phyloP scores from a whole-genome alignment of 768 basidiomycete species.

The Hemileccinum impolitum region DNA sequence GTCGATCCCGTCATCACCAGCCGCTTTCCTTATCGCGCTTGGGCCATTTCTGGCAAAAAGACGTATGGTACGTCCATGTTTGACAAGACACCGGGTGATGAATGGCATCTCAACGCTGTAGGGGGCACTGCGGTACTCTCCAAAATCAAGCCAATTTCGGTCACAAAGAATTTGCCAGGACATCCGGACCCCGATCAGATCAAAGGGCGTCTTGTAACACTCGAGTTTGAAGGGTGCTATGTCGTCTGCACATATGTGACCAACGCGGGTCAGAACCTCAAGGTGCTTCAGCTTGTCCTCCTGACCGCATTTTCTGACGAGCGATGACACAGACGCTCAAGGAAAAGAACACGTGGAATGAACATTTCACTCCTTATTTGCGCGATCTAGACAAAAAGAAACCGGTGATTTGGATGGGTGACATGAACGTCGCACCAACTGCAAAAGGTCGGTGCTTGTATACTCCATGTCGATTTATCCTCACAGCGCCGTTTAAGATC shows the following conservation, averaged over 20 bases:
- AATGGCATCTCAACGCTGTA: constrained; percentile 26
- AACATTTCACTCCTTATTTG: constrained; percentile 71
- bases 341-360: constrained; percentile 76
- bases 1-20: constrained; percentile 52
- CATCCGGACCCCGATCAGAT: constrained; percentile 62
- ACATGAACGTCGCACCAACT: constrained; percentile 84
- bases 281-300: constrained; percentile 42
- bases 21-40: constrained; percentile 69
- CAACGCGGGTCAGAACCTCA: constrained; percentile 75
- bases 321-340: constrained; percentile 55
- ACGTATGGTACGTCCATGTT: constrained; percentile 56
- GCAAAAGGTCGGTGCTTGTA: constrained; percentile 46
- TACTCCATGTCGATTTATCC: neutral
- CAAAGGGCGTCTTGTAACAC: constrained; percentile 75
- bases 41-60: constrained; percentile 78
- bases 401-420: constrained; percentile 86
- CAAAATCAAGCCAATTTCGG: constrained; percentile 66
- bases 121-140: constrained; percentile 82
- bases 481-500: constrained; percentile 41
- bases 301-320: neutral
- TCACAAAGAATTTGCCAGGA: constrained; percentile 66
- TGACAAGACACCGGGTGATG: neutral
- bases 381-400: constrained; percentile 72
- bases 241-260: constrained; percentile 81
- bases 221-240: constrained; percentile 73